phyloP scores from a whole-genome alignment of 108 stramenopile species.

The Skeletonema tropicum region DNA sequence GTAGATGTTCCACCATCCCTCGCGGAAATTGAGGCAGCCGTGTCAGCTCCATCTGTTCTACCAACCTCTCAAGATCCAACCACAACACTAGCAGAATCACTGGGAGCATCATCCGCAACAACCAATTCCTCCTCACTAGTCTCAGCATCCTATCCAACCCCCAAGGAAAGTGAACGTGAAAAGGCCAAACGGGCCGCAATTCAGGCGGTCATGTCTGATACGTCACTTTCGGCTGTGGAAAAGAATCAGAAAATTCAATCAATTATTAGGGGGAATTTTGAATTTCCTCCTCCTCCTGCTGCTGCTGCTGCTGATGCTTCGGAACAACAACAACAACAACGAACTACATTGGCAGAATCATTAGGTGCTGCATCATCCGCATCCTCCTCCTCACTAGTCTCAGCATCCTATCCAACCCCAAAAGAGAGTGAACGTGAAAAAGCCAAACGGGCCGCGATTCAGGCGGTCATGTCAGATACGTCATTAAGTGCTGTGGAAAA shows the following conservation, averaged over 20 bases:
- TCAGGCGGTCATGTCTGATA: slow-evolving; percentile 18
- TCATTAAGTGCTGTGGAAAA: slow-evolving; percentile 21
- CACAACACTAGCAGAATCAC: neutral
- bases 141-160: neutral
- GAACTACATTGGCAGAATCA: neutral
- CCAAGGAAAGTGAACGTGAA: slow-evolving; percentile 3
- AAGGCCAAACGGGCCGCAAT: slow-evolving; percentile 17
- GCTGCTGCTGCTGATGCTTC: neutral
- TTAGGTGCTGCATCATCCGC: neutral
- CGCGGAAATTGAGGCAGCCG: neutral
- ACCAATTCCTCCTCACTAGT: neutral
- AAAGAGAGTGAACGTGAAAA: slow-evolving; percentile 6
- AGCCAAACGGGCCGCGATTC: slow-evolving; percentile 19
- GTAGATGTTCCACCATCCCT: neutral
- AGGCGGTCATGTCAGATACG: slow-evolving; percentile 14
- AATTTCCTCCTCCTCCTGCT: neutral
- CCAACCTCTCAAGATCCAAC: neutral
- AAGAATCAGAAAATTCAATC: slow-evolving; percentile 34
- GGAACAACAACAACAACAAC: no score
- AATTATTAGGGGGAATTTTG: slow-evolving; percentile 31
- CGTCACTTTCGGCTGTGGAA: slow-evolving; percentile 15
- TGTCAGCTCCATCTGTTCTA: no score
- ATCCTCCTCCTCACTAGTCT: neutral
- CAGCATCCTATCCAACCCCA: neutral
- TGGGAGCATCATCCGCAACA: neutral